Evolutionary conservation across 352 stramenopile species (phyloP).

Genomic region (Phytophthora fragariaefolia): DNA sequence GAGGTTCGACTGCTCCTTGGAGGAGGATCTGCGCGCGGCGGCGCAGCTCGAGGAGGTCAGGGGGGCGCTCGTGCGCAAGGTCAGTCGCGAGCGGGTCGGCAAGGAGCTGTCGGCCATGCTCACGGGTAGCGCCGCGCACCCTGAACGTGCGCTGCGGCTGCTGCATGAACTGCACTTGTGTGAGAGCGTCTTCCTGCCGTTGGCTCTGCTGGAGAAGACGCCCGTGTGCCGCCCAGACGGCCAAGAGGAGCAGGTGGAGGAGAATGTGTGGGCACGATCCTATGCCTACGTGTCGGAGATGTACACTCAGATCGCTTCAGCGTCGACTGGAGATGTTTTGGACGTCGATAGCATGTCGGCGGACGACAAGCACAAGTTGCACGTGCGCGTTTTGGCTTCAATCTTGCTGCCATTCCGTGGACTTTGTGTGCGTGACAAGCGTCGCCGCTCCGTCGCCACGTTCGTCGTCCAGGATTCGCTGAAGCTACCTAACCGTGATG

Average conservation of each 20-base stretch:
- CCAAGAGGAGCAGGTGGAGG: conserved; percentile 18
- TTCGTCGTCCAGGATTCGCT: conserved; percentile 71
- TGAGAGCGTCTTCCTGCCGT: conserved; percentile 61
- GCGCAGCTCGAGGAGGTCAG: conserved; percentile 59
- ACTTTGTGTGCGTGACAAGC: conserved; percentile 65
- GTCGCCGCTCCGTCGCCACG: conserved; percentile 46
- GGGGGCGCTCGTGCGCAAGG: conserved; percentile 73
- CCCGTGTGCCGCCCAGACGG: conserved; percentile 42
- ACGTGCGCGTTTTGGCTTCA: conserved; percentile 61
- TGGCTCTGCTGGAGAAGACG: conserved; percentile 37
- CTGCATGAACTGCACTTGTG: conserved; percentile 65
- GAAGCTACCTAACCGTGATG: conserved; percentile 68
- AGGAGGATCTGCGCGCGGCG: conserved; percentile 82
- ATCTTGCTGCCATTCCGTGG: conserved; percentile 61
- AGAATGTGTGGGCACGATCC: conserved; percentile 45
- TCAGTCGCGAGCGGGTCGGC: conserved; percentile 80
- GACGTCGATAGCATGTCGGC: conserved; percentile 47
- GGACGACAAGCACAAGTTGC: conserved; percentile 50
- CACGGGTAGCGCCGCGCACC: conserved; percentile 66
- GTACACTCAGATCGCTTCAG: conserved; percentile 39
- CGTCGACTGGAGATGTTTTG: conserved; percentile 14
- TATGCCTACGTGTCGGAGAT: conserved; percentile 54
- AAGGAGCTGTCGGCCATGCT: conserved; percentile 80
- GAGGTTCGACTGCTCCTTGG: conserved; percentile 94
- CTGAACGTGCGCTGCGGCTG: conserved; percentile 59